phyloP scores from a whole-genome alignment of 176 grass and related monocot species.

The Tillandsia leiboldiana region DNA sequence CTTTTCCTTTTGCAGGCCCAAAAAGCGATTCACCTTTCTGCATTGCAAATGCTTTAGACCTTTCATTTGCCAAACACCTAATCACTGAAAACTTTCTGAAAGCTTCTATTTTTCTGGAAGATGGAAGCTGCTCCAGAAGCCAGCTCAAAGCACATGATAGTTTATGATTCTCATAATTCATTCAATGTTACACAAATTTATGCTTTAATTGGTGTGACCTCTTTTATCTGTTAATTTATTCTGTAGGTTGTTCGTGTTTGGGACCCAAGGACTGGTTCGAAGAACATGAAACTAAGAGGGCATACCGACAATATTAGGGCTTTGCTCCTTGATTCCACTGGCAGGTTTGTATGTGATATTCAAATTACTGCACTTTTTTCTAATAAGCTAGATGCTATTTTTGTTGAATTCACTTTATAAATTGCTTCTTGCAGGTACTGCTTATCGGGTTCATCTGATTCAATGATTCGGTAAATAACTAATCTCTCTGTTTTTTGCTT shows the following conservation, averaged over 20 bases:
- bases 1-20: no score
- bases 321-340: conserved; percentile 88
- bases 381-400: no score
- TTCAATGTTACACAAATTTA: conserved; percentile 1
- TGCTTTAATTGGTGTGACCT: not conserved
- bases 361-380: no score
- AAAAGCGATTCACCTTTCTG: no score
- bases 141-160: no score
- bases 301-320: conserved; percentile 90
- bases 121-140: no score
- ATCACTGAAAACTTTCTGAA: no score
- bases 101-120: no score
- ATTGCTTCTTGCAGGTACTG: conserved; percentile 56
- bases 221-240: not conserved
- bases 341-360: conserved; percentile 41
- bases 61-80: no score
- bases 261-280: conserved; percentile 78
- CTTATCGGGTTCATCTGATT: conserved; percentile 92
- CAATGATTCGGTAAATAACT: conserved; percentile 82
- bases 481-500: not conserved
- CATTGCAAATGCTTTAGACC: no score
- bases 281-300: conserved; percentile 92
- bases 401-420: conserved; percentile 7
- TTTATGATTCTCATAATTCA: not conserved
- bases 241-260: conserved; percentile 85